Evolutionary conservation across 176 grass and related monocot species (phyloP), one percentile per base, ranked within the genome.

Genomic region (Microstegium vimineum): DNA sequence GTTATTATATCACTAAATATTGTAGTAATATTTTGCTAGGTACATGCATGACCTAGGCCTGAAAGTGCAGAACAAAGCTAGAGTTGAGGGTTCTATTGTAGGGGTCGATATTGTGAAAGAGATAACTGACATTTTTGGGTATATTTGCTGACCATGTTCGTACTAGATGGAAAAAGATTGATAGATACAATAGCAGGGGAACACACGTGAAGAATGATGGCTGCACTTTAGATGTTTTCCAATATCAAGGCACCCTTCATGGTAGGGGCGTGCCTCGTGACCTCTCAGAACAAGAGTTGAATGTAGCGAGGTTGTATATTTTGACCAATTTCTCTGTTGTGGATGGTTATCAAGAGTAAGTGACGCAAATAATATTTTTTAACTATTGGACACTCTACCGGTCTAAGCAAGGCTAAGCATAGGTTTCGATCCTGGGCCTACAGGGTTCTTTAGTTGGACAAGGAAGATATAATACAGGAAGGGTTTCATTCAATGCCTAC

Each of bases 71-170:
- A 82, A 82, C 6, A 82, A 82, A 17, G 79, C 67, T 22, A 72
- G 52, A 72, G 54, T 73, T 1, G 54, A 82, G 37, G 80, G 54
- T 0, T 73, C 54, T 12, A 82, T 82, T 6, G 80, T 82, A 5
- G 80, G 62, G 40, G 80, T 69, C 14, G 3, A 60, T 0, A 62
- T 32, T 33, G 51, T 81, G 25, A 8, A 81, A 57, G 79, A 81
- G 79, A 81, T 56, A 5, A 81, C 49, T 22, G 23, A 81, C 26
- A 71, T 12, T 79, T 45, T 81, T 27, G 70, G 49, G 3, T n/a
- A 10, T 82, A 73, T 27, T 82, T 60, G 20, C 11, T 10, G 54
- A 82, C 10, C 56, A 82, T 73, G 56, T 73, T 0, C 17, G 37
- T 9, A 82, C 52, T 62, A 62, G 8, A 43, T 82, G 68, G 80